Evolutionary conservation across 2,329 filamentous ascomycete species (phyloP), one percentile per base, ranked within the genome.

Genomic region (Pseudogymnoascus sp.): DNA sequence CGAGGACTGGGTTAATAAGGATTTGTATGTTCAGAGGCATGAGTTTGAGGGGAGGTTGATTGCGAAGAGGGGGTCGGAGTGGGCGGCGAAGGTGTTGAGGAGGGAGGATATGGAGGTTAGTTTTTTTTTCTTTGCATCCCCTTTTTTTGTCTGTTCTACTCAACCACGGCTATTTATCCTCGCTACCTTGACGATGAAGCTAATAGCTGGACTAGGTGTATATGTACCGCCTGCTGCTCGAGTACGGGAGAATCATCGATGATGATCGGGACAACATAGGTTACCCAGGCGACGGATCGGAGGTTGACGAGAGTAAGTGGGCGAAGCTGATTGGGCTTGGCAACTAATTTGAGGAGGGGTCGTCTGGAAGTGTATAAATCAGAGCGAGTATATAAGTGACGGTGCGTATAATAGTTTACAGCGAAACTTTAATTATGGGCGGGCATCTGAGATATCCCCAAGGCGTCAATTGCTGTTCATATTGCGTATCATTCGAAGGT

Each of bases 61-160:
- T 68, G 90, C 90, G 4, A 74, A 79, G 57, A 82, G 84, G 67
- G 88, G 90, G 25, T 81, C 85, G 65, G 81, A 85, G 37, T 95
- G 90, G 90, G 88, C 89, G 1, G 80, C 83, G 65, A 87, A 84
- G 76, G 87, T 88, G 14, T 76, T 93, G 31, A 78, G 90, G 66
- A 85, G 83, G 65, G 88, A 90, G 71, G 88, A 90, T 71, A 85
- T 90, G 76, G 87, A 90, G 76, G 85, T 84, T 57, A 85, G 83
- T 82, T 81, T 85, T 6, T 13, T 51, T 39, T 11, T 51, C 34
- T 11, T 36, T 60, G 16, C 10, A 36, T 41, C 6, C 36, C 43
- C 14, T 13, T 1, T 31, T 5, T 19, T 28, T 16, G 28, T 60
- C 8, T 62, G 5, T 13, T 28, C 5, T 28, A n/a, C n/a, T n/a